Conservation (phyloP, 768 basidiomycete species). For the Lactarius hengduanensis region DNA sequence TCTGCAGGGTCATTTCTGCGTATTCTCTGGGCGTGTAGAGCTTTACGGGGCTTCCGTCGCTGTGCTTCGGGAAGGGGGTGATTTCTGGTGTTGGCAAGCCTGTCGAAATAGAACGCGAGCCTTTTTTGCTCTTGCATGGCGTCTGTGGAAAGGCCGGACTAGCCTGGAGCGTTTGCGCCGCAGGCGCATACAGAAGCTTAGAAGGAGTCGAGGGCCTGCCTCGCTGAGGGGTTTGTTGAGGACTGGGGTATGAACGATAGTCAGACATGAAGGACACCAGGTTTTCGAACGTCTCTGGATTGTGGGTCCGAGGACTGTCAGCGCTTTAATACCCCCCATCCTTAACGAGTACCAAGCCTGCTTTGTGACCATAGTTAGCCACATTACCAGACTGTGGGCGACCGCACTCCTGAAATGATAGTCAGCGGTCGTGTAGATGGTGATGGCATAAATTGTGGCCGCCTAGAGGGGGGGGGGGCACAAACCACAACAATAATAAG, state of each 20-base stretch:
- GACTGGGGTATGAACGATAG: not conserved
- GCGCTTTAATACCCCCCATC: not conserved
- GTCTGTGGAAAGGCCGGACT: not conserved
- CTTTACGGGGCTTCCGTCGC: not conserved
- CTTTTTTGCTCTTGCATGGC: not conserved
- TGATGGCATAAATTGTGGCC: not conserved
- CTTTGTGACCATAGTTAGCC: not conserved
- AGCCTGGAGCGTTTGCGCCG: not conserved
- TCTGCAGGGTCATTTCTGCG: not conserved
- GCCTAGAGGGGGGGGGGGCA: not conserved
- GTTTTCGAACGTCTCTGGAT: not conserved
- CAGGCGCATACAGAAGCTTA: not conserved
- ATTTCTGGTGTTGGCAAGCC: not conserved
- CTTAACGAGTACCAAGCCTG: not conserved
- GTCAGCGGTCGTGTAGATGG: not conserved
- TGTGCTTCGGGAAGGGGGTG: conserved; percentile 7
- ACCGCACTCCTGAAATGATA: not conserved
- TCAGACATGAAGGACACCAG: conserved; percentile 8
- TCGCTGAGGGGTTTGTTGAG: not conserved
- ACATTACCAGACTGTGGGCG: not conserved
- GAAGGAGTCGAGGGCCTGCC: conserved; percentile 12
- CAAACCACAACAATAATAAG: not conserved
- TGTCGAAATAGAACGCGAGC: not conserved
- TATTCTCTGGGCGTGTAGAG: conserved; percentile 2
- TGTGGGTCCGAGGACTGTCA: not conserved